Evolutionary conservation across 768 basidiomycete genomes (phyloP), one percentile per base, ranked within the genome.

Genomic region (Tricholoma saponaceum): DNA sequence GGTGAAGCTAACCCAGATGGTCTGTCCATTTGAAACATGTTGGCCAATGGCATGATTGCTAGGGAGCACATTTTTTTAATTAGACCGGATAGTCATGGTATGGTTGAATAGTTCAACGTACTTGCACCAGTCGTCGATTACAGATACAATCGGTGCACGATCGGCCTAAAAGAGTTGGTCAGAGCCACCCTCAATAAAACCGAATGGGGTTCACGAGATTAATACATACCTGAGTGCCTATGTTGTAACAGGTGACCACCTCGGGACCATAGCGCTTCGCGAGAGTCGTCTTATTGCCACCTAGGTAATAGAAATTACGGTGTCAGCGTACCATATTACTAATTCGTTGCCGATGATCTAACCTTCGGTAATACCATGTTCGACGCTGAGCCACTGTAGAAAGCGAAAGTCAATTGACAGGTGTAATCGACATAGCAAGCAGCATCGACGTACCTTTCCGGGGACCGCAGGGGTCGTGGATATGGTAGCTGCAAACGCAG

Each of bases 41-140:
- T 12, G 39, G 14, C 55, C 55, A 41, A 56, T 56, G 49, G 55
- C 55, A 28, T 41, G 49, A 56, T 56, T 56, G 49, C 49, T 56
- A 56, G 2, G 23, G 25, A 26, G 35, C 4, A 41, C n/a, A 51
- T 50, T 20, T 51, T 16, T 18, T 37, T 28, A 49, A 49, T 55
- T 20, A 35, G 44, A 37, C 10, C 4, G 30, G 23, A 55, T 49
- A 33, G 30, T 23, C 18, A 49, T 37, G 14, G 44, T 22, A 37
- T 56, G 25, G 13, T 16, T 25, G 8, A 18, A 37, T 12, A 39
- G 35, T 33, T 2, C 16, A 56, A 56, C 55, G 30, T 23, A 56
- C 55, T 56, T 56, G 55, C 55, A 56, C 54, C 55, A 51, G 47
- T 56, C 49, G 26, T 56, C 55, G 22, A 56, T 56, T 2, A 56